These are phyloP conservation scores for Colletotrichum sp. DNA, from an alignment of 2,329 filamentous ascomycete species.

Conservation along the genomic window DNA sequence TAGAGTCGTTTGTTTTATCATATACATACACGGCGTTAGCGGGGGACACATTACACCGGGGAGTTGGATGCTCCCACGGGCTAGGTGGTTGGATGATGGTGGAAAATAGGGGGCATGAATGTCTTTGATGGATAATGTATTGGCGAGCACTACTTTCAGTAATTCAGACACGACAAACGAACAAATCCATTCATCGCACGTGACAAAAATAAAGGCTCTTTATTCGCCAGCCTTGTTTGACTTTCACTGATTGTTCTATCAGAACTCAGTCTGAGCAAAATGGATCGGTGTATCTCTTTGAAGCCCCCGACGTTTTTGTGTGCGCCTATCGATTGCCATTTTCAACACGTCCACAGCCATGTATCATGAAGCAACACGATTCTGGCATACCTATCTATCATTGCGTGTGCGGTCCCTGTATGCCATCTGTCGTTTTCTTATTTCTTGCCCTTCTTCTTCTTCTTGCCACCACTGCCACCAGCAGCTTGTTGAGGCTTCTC, in stretches of 20 bases:
- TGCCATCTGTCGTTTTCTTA: slow-evolving; percentile 42
- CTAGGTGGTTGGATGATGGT: slow-evolving; percentile 15
- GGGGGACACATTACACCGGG: slow-evolving; percentile 1
- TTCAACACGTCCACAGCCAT: not conserved
- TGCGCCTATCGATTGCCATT: not conserved
- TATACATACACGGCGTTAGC: slow-evolving; percentile 15
- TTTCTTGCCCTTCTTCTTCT: slow-evolving; percentile 77
- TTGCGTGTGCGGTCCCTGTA: not conserved
- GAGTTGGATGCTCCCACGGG: slow-evolving; percentile 13
- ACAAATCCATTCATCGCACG: not conserved
- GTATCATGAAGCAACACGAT: not conserved
- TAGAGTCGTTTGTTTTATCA: slow-evolving; percentile 2
- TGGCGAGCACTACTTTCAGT: not conserved
- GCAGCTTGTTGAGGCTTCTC: slow-evolving; percentile 31
- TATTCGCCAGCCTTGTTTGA: not conserved
- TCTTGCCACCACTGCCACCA: slow-evolving; percentile 56
- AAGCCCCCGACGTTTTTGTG: not conserved
- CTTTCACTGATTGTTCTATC: not conserved
- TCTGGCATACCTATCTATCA: not conserved
- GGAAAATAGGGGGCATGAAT: slow-evolving; percentile 20
- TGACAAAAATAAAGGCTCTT: not conserved
- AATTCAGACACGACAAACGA: slow-evolving; percentile 8
- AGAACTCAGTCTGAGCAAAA: not conserved
- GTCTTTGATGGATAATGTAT: slow-evolving; percentile 21
- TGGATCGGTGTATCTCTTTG: not conserved